These are phyloP conservation scores for Mycena amicta DNA, from an alignment of 768 basidiomycete species.

Conservation along the genomic window DNA sequence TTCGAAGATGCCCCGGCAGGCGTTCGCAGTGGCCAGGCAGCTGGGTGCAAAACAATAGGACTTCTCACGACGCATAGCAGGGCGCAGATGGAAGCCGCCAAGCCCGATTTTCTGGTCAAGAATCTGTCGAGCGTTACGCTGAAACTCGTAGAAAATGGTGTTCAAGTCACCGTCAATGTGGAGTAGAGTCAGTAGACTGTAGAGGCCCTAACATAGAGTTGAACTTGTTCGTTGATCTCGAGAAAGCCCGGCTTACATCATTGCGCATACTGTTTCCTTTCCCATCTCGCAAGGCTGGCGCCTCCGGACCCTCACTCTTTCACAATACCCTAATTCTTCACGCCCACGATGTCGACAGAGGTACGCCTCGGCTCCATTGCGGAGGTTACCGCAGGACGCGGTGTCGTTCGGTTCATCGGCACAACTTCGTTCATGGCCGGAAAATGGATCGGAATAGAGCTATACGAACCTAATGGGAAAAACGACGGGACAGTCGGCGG, in stretches of 20 bases:
- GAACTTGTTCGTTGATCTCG: too few relatives aligned
- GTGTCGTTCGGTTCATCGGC: conserved; percentile 85
- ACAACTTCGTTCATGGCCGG: conserved; percentile 82
- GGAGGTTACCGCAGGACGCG: conserved; percentile 76
- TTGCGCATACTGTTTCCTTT: too few relatives aligned
- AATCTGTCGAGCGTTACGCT: conserved; percentile 59
- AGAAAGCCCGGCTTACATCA: too few relatives aligned
- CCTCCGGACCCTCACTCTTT: background rate
- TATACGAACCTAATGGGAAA: conserved; percentile 84
- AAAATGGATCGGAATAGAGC: conserved; percentile 94
- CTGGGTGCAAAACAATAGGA: conserved; percentile 84
- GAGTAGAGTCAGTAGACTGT: too few relatives aligned
- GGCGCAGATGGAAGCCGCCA: conserved; percentile 63
- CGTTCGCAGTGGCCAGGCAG: conserved; percentile 73
- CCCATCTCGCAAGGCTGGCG: background rate
- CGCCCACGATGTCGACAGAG: background rate
- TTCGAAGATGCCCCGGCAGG: conserved; percentile 93
- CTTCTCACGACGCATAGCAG: conserved; percentile 79
- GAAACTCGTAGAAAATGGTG: conserved; percentile 38
- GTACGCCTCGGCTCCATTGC: conserved; percentile 71
- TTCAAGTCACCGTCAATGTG: conserved; percentile 47
- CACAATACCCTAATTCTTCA: background rate
- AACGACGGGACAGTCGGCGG: conserved; percentile 92
- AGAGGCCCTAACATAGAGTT: too few relatives aligned
- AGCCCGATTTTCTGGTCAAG: conserved; percentile 69